Base-by-base conservation (phyloP, 2,329 filamentous ascomycete genomes). In the Pestalotiopsis fici region DNA sequence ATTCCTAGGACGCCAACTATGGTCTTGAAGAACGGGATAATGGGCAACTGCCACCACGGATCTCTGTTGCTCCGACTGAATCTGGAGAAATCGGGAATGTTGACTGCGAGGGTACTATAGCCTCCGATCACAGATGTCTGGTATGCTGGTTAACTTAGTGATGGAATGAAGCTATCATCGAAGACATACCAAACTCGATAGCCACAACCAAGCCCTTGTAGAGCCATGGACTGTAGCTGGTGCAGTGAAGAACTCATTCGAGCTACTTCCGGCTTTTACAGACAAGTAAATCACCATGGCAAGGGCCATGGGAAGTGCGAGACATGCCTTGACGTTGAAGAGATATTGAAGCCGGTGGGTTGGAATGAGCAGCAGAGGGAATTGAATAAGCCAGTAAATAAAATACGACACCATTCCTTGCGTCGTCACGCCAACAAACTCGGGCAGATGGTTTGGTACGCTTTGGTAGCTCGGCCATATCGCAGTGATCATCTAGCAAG, bases 201-300 rank as follows among this genome's bases (percentile, higher is more conserved):
- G 67, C 73, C 74, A 76, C 23, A 76, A 70, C 75, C 75, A 77
- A 31, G 72, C 73, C n/a, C 72, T 60, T 31, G 71, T 69, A 2
- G 73, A 74, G 23, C 75, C 75, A 1, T 77, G 75, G 4, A 88
- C 77, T 0, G 80, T 83, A 3, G 82, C 72, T 23, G 79, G 81
- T 64, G 85, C 81, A 23, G 78, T 70, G 68, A 85, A 85, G 67
- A 88, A 77, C 2, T 73, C 77, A 4, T 83, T 81, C 0, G 76
- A 77, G 1, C 79, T 28, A 0, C 62, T 82, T 0, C 82, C 82
- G 1, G 82, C 81, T 31, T 83, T 84, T 0, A 82, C 79, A 2
- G 83, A 81, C 70, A 88, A 85, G 86, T 87, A 89, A 62, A 88
- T 82, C 43, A 88, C 75, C 61, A 88, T 87, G 0, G 84, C 84